Base-by-base conservation (phyloP, 2,329 filamentous ascomycete genomes). In the Xylaria hypoxylon region DNA sequence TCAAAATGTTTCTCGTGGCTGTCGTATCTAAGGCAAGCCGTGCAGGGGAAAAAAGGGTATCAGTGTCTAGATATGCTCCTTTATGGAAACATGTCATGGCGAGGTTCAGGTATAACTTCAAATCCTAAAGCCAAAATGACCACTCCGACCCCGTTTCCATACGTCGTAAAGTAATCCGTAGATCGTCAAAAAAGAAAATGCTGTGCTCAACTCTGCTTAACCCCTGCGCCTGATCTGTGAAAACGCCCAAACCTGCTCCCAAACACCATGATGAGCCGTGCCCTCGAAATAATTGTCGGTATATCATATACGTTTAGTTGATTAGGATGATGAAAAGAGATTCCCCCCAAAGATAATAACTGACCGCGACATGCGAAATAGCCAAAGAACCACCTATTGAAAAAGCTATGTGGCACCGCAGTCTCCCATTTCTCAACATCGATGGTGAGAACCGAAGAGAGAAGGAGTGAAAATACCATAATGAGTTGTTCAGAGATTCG, bases 61-160 rank as follows among this genome's bases (percentile, higher is more conserved):
- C 66, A 57, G 28, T 22, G 33, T 60, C 55, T 58, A 51, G 64
- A 60, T 42, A 26, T 45, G 51, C 58, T 65, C 55, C 65, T 65
- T 65, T 8, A 55, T 57, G 52, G 59, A 65, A 64, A 62, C 53
- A 60, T 40, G 44, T 28, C 53, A 31, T 26, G 22, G 35, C 17
- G 33, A 59, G 48, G 17, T 51, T 55, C 19, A 50, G 17, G 40
- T 38, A 24, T 13, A 57, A 38, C 3, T 24, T 19, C 7, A 35
- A 28, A 33, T 31, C 26, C 40, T 5, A 56, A 50, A 35, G 35
- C 5, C 8, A 28, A 26, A 40, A 33, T 35, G 19, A 31, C 33
- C 19, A 22, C 55, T 48, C 55, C 24, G 26, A 19, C 26, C 64
- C 48, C 28, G 53, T 51, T 45, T 33, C 33, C 59, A 42, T 44